Conservation (phyloP, 2,329 filamentous ascomycete genomes). For the Penicillium glabrum region DNA sequence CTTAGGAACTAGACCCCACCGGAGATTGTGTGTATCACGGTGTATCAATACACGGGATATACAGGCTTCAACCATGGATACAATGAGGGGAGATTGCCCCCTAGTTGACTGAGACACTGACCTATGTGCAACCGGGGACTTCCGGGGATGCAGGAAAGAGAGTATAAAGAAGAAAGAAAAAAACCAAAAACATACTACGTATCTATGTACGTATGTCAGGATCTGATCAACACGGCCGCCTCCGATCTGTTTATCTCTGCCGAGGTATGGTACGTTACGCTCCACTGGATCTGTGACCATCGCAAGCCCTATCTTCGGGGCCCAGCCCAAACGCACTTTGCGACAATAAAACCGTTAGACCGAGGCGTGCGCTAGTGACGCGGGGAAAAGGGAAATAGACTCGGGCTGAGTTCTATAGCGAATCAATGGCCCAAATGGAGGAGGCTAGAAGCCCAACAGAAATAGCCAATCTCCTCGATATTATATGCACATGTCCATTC, state of each 20-base stretch:
- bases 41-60: not conserved
- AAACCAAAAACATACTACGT: too few species aligned
- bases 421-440: not conserved
- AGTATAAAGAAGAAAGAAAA: not conserved
- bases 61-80: not conserved
- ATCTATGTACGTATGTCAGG: too few species aligned
- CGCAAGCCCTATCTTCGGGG: not conserved
- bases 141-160: not conserved
- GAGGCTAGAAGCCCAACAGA: not conserved
- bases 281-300: not conserved
- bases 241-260: conserved; percentile 1
- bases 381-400: conserved; percentile 7
- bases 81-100: not conserved
- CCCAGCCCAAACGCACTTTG: not conserved
- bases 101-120: too few species aligned
- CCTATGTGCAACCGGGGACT: conserved; percentile 1
- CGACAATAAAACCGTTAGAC: conserved; percentile 2
- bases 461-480: not conserved
- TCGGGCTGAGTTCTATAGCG: not conserved
- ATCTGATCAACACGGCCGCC: not conserved
- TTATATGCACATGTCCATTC: not conserved
- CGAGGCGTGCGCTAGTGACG: conserved; percentile 15
- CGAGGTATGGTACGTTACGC: not conserved
- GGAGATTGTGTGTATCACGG: not conserved
- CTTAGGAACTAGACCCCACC: not conserved